Evolutionary conservation across 805 yeast species (phyloP).

Genomic region (Cyberlindnera suaveolens): DNA sequence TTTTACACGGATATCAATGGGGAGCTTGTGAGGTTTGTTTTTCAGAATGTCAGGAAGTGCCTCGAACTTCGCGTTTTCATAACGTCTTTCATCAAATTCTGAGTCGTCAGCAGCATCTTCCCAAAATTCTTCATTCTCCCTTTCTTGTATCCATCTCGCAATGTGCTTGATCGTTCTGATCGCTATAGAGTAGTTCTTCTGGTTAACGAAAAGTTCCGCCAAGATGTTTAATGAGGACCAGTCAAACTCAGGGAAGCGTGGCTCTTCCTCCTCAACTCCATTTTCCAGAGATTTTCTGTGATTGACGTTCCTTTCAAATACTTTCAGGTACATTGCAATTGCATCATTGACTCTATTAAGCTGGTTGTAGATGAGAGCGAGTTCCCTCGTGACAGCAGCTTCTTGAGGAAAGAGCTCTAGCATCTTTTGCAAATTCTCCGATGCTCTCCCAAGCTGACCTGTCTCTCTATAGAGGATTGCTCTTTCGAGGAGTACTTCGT

Average conservation of each 20-base stretch:
- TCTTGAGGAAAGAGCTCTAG: conserved; percentile 53
- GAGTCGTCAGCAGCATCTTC: conserved; percentile 53
- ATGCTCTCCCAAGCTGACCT: conserved; percentile 63
- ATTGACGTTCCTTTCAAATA: conserved; percentile 53
- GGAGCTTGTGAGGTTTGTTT: conserved; percentile 43
- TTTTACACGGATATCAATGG: conserved; percentile 83
- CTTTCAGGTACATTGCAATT: conserved; percentile 57
- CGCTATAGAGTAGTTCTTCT: conserved; percentile 58
- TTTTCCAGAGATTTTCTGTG: conserved; percentile 25
- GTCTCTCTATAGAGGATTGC: conserved; percentile 62
- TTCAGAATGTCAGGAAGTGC: conserved; percentile 33
- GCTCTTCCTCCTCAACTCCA: conserved; percentile 18
- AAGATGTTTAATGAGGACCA: conserved; percentile 88
- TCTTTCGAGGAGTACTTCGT: conserved; percentile 55
- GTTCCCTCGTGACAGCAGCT: conserved; percentile 51
- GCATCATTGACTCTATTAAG: conserved; percentile 64
- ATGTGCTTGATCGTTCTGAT: conserved; percentile 60
- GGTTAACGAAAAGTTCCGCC: conserved; percentile 70
- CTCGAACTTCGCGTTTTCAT: conserved; percentile 38
- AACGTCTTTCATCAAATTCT: conserved; percentile 76
- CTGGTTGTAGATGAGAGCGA: conserved; percentile 46
- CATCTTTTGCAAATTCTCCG: conserved; percentile 63
- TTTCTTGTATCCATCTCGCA: conserved; percentile 75
- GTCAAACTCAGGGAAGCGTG: conserved; percentile 50
- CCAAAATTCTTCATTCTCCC: conserved; percentile 48